Percentiles rank a stretch among this genome's conserved stretches.
Evolutionary conservation across 2,329 filamentous ascomycete genomes (phyloP).

Genomic region (Ophiosphaerella narmari): DNA sequence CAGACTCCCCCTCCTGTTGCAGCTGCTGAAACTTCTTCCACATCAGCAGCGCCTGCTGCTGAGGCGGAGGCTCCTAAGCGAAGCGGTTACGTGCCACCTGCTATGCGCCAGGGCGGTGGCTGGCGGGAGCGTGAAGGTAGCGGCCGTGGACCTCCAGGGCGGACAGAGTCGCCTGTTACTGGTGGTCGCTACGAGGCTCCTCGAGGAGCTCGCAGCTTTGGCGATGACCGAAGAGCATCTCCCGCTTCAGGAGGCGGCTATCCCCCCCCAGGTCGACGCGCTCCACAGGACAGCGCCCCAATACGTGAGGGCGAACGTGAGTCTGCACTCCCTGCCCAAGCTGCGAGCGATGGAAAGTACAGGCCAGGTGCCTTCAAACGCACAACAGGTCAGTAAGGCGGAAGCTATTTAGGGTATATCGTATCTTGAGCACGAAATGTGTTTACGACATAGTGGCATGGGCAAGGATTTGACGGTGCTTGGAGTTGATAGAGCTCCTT

Average conservation of each 20-base stretch:
- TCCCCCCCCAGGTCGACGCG: slow-evolving; percentile 34
- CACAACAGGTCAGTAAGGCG: slow-evolving; percentile 11
- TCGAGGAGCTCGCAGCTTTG: slow-evolving; percentile 32
- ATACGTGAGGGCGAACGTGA: slow-evolving; percentile 31
- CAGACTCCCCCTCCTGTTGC: slow-evolving; percentile 28
- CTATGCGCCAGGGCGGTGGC: slow-evolving; percentile 45
- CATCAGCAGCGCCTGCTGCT: slow-evolving; percentile 35
- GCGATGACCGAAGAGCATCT: slow-evolving; percentile 38
- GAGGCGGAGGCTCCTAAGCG: slow-evolving; percentile 44
- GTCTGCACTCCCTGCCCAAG: slow-evolving; percentile 28
- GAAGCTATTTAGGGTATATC: slow-evolving; percentile 2
- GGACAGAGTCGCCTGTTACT: slow-evolving; percentile 41
- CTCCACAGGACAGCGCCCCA: slow-evolving; percentile 22
- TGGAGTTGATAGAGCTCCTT: slow-evolving; percentile 2
- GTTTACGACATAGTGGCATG: not conserved
- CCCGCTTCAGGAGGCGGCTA: slow-evolving; percentile 39
- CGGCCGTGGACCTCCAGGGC: slow-evolving; percentile 32
- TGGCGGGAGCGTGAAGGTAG: slow-evolving; percentile 45
- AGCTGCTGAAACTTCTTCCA: slow-evolving; percentile 40
- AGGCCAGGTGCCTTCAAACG: slow-evolving; percentile 46
- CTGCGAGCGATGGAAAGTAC: slow-evolving; percentile 45
- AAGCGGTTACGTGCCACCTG: slow-evolving; percentile 53
- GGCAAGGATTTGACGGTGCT: not conserved
- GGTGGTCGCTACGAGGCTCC: slow-evolving; percentile 37
- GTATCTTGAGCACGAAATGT: slow-evolving; percentile 3